phyloP scores from a whole-genome alignment of 1,139 yeast species.

The Nadsonia starkeyi-henricii region DNA sequence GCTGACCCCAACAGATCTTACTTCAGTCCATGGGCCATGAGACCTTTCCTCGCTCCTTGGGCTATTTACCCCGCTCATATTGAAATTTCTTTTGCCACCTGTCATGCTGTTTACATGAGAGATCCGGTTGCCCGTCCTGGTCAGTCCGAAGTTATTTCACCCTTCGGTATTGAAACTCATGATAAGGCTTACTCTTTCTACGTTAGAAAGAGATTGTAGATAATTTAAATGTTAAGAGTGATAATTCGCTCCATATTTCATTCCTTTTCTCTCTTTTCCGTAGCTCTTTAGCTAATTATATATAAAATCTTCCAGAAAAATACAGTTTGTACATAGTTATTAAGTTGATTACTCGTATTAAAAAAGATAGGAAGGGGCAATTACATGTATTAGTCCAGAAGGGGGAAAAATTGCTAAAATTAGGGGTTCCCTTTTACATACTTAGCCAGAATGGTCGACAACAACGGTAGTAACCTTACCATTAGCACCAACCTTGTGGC shows the following conservation, averaged over 20 bases:
- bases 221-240: too few species aligned
- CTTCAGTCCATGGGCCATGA: slow-evolving; percentile 94
- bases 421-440: background rate
- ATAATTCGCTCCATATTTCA: background rate
- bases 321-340: background rate
- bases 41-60: slow-evolving; percentile 86
- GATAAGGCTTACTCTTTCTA: slow-evolving; percentile 95
- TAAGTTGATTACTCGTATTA: background rate
- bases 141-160: slow-evolving; percentile 87
- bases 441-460: slow-evolving; percentile 45
- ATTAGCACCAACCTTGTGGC: slow-evolving; percentile 36
- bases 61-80: slow-evolving; percentile 86
- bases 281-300: background rate
- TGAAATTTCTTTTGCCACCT: slow-evolving; percentile 77
- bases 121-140: slow-evolving; percentile 98
- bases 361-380: background rate
- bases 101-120: slow-evolving; percentile 89
- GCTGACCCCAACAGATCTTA: slow-evolving; percentile 62
- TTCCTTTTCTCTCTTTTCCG: background rate
- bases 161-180: slow-evolving; percentile 71
- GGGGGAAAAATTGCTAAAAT: background rate
- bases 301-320: slow-evolving; percentile 1
- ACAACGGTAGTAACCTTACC: slow-evolving; percentile 34
- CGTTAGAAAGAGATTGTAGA: slow-evolving; percentile 38
- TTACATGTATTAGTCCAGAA: too few species aligned